These are phyloP conservation scores for Arabidopsis thaliana DNA, from an alignment of 345 rosid species.

Conservation along the genomic window TAIR10.1 NC_003070.9:28630501-28631000, in stretches of 20 bases:
- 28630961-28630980: neutral
- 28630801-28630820: neutral
- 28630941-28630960: neutral
- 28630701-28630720: conserved; percentile 27
- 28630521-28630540: neutral
- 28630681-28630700: conserved; percentile 61
- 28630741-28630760: conserved; percentile 52
- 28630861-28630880: conserved; percentile 16
- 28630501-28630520: conserved; percentile 6
- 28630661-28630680: conserved; percentile 71
- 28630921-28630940: neutral
- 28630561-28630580: conserved; percentile 44
- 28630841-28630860: conserved; percentile 39
- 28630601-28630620: conserved; percentile 19
- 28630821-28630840: conserved; percentile 25
- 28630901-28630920: neutral
- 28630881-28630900: neutral
- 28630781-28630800: conserved; percentile 32
- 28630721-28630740: conserved; percentile 47
- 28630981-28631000: neutral
- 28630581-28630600: conserved; percentile 72
- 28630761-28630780: conserved; percentile 44
- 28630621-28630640: neutral
- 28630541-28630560: neutral
- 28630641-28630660: conserved; percentile 43